These are phyloP conservation scores for Microcyclospora pomicola DNA, from an alignment of 2,329 filamentous ascomycete species.

Conservation along the genomic window DNA sequence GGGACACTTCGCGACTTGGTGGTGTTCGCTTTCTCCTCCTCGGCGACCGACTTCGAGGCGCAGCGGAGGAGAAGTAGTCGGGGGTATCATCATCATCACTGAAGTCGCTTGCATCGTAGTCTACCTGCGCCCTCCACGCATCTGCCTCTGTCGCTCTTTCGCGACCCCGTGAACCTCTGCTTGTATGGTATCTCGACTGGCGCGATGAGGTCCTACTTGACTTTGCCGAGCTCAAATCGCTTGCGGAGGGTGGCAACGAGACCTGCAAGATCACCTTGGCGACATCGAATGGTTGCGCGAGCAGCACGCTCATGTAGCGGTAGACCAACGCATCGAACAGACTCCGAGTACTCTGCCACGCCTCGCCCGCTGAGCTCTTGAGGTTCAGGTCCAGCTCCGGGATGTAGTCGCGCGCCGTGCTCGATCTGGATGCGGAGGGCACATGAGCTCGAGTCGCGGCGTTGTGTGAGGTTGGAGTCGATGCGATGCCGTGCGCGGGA, in stretches of 20 bases:
- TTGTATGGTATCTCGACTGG: neutral
- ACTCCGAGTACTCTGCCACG: constrained; percentile 42
- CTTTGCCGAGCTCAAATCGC: constrained; percentile 19
- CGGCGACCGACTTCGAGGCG: constrained; percentile 39
- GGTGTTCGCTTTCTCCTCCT: constrained; percentile 23
- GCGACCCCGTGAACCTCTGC: neutral
- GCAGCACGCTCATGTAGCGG: constrained; percentile 79
- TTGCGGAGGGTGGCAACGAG: constrained; percentile 30
- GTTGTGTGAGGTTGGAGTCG: constrained; percentile 27
- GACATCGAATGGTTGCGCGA: constrained; percentile 93
- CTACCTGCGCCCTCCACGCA: neutral
- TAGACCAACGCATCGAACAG: constrained; percentile 75
- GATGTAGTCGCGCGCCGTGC: constrained; percentile 68
- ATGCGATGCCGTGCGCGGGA: constrained; percentile 33
- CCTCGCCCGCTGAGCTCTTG: constrained; percentile 19
- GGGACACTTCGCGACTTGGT: constrained; percentile 13
- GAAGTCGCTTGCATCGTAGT: constrained; percentile 7
- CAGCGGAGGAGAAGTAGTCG: constrained; percentile 67
- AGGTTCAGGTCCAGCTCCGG: constrained; percentile 75
- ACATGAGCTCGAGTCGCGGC: constrained; percentile 26
- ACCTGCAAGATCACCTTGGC: constrained; percentile 88
- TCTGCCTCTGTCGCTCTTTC: constrained; percentile 1
- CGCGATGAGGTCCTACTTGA: constrained; percentile 15
- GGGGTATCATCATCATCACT: constrained; percentile 42
- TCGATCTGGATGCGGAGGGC: constrained; percentile 33